Conservation (phyloP, 371 early-diverging fungal species). For the Nosema muscidifuracis region DNA sequence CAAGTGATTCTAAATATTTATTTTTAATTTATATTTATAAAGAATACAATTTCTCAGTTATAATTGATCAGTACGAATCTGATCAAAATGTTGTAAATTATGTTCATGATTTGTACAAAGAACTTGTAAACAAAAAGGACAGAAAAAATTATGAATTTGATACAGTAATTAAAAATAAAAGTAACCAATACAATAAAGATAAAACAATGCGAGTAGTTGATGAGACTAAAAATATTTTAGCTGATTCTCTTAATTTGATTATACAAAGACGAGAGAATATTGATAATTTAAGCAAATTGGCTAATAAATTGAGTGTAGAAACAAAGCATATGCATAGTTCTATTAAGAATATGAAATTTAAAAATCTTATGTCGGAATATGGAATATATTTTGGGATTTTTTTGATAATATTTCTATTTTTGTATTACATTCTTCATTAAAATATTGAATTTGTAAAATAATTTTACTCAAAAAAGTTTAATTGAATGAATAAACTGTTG, state of each 20-base stretch:
- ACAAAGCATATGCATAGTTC: slow-evolving; percentile 40
- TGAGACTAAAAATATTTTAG: slow-evolving; percentile 36
- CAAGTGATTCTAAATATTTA: neutral
- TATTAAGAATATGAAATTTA: slow-evolving; percentile 36
- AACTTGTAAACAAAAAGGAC: neutral
- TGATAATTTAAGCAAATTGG: slow-evolving; percentile 41
- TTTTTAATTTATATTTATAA: neutral
- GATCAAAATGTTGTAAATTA: slow-evolving; percentile 23
- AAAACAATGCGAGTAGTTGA: slow-evolving; percentile 33
- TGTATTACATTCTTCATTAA: slow-evolving; percentile 39
- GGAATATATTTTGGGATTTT: slow-evolving; percentile 34
- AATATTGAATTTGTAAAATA: neutral
- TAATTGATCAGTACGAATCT: slow-evolving; percentile 13
- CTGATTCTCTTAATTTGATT: slow-evolving; percentile 49
- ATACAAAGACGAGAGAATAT: slow-evolving; percentile 51
- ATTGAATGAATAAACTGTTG: too few species aligned
- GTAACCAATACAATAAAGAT: slow-evolving; percentile 48
- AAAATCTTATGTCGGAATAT: slow-evolving; percentile 34
- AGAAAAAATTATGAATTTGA: slow-evolving; percentile 38
- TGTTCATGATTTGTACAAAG: slow-evolving; percentile 14
- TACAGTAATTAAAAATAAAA: slow-evolving; percentile 17
- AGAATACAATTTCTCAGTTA: slow-evolving; percentile 16
- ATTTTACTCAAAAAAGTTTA: neutral
- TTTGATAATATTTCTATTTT: slow-evolving; percentile 34
- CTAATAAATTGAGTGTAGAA: slow-evolving; percentile 31